Conservation (phyloP, 148 eudicot genomes). For the Cornus controversa region DNA sequence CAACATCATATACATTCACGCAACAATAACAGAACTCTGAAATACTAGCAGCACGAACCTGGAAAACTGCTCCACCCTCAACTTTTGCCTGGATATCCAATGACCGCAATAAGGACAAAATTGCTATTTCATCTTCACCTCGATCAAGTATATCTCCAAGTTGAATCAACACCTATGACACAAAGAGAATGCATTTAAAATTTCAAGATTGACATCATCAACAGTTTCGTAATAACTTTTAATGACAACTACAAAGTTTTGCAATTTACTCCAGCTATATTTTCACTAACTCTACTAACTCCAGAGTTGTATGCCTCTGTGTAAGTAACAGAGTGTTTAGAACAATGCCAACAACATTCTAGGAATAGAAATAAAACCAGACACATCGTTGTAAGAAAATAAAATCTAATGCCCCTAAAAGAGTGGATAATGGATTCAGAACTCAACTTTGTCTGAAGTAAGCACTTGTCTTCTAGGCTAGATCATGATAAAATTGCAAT, state of each 20-base stretch:
- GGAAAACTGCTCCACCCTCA: constrained; percentile 91
- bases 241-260: neutral
- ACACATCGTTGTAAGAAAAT: neutral
- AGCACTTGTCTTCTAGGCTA: neutral
- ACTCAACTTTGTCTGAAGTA: neutral
- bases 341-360: neutral
- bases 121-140: constrained; percentile 96
- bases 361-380: neutral
- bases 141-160: constrained; percentile 94
- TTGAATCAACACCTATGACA: constrained; percentile 79
- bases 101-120: constrained; percentile 76
- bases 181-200: neutral
- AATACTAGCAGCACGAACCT: constrained; percentile 38
- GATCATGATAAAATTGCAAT: neutral
- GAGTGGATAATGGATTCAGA: neutral
- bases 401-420: too few relatives aligned
- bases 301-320: neutral
- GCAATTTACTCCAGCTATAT: neutral
- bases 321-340: neutral
- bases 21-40: neutral
- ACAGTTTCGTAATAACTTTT: neutral
- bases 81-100: constrained; percentile 83
- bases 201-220: neutral
- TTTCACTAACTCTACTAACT: neutral
- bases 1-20: neutral